Percentiles rank a stretch among this genome's conserved stretches.
These are phyloP conservation scores for Strigomonas galati DNA, from an alignment of 208 protist species.

Conservation along the genomic window DNA sequence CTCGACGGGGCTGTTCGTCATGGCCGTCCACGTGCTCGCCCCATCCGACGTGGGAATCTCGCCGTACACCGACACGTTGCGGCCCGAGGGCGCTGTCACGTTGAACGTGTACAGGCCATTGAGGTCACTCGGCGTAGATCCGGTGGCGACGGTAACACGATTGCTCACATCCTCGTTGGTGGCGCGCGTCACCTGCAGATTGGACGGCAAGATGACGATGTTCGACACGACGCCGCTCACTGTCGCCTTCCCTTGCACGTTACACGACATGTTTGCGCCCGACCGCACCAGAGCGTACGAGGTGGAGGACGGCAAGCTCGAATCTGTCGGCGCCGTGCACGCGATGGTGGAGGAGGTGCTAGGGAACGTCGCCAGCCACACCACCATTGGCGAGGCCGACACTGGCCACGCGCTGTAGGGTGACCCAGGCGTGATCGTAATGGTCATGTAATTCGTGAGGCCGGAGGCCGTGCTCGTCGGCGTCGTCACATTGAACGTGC, in stretches of 20 bases:
- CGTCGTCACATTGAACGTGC: slow-evolving; percentile 61
- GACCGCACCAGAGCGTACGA: slow-evolving; percentile 38
- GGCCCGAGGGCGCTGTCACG: slow-evolving; percentile 22
- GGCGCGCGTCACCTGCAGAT: slow-evolving; percentile 35
- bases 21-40: slow-evolving; percentile 26
- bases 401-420: slow-evolving; percentile 57
- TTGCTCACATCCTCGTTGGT: slow-evolving; percentile 28
- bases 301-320: slow-evolving; percentile 24
- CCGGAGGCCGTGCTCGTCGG: slow-evolving; percentile 14
- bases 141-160: slow-evolving; percentile 29
- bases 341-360: slow-evolving; percentile 29
- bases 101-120: slow-evolving; percentile 61
- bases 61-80: slow-evolving; percentile 34
- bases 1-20: slow-evolving; percentile 60
- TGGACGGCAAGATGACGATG: slow-evolving; percentile 43
- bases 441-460: slow-evolving; percentile 50
- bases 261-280: slow-evolving; percentile 34
- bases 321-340: slow-evolving; percentile 24
- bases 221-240: slow-evolving; percentile 38
- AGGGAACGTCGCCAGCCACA: slow-evolving; percentile 56
- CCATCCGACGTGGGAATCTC: slow-evolving; percentile 18
- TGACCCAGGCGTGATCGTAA: slow-evolving; percentile 29
- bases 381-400: slow-evolving; percentile 51
- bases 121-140: slow-evolving; percentile 41
- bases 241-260: slow-evolving; percentile 45